Percentiles rank a stretch among this genome's conserved stretches.
These are phyloP conservation scores for Phytopythium mirpurense DNA, from an alignment of 352 stramenopile genomes.

Conservation along the genomic window DNA sequence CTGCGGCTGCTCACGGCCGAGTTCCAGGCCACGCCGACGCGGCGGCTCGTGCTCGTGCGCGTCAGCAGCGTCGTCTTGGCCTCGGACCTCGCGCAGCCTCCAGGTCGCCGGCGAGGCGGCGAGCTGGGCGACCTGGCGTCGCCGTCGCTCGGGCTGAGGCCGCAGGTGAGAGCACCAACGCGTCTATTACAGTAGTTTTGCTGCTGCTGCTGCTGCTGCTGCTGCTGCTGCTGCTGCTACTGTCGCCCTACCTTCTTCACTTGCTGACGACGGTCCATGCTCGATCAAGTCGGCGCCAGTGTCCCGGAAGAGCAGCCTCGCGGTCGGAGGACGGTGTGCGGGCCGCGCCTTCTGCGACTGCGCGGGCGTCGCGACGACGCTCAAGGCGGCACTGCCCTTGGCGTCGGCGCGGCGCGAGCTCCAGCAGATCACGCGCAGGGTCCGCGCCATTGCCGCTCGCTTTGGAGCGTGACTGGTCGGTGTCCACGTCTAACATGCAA, in stretches of 20 bases:
- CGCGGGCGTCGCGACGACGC: slow-evolving; percentile 18
- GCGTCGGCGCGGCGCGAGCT: slow-evolving; percentile 23
- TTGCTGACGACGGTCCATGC: too few relatives aligned
- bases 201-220: too few relatives aligned
- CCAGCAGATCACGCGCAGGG: slow-evolving; percentile 56
- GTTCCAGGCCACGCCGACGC: slow-evolving; percentile 50
- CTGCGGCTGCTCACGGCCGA: slow-evolving; percentile 45
- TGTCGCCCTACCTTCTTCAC: too few relatives aligned
- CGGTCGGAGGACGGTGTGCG: slow-evolving; percentile 18
- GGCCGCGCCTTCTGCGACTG: slow-evolving; percentile 47
- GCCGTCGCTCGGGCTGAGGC: background rate
- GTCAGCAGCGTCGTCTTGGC: slow-evolving; percentile 50
- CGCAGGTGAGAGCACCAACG: background rate
- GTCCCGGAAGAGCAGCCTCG: slow-evolving; percentile 8
- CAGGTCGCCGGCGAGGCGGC: background rate
- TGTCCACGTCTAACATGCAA: too few relatives aligned
- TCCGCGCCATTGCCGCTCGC: slow-evolving; percentile 8
- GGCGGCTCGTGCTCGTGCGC: slow-evolving; percentile 49
- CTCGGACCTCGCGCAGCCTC: slow-evolving; percentile 32
- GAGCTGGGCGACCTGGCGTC: background rate
- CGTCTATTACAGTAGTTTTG: too few relatives aligned
- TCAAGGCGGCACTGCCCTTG: slow-evolving; percentile 7
- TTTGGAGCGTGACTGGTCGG: too few relatives aligned
- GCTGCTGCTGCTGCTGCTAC: too few relatives aligned
- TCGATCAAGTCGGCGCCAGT: slow-evolving; percentile 16